Percentiles rank a stretch among this genome's conserved stretches.
These are phyloP conservation scores for Candida sp. DNA, from an alignment of 1,139 yeast genomes.

Conservation along the genomic window DNA sequence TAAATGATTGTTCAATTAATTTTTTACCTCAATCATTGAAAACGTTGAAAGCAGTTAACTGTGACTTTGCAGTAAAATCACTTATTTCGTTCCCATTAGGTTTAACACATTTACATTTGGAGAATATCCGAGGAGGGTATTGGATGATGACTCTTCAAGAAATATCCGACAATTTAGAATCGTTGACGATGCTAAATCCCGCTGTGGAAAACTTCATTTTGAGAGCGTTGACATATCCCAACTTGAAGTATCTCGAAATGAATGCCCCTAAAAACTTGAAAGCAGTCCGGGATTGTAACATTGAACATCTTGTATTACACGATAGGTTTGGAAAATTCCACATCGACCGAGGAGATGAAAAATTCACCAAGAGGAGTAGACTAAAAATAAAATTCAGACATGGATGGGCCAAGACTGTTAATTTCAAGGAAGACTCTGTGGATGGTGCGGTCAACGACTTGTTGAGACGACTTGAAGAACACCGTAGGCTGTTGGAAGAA, in stretches of 20 bases:
- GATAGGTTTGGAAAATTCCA: neutral
- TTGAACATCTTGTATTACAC: neutral
- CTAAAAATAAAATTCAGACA: too few species aligned
- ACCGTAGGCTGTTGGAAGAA: too few species aligned
- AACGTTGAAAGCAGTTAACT: neutral
- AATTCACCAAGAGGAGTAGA: too few species aligned
- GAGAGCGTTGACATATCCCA: neutral
- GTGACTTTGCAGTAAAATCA: neutral
- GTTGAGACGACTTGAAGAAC: too few species aligned
- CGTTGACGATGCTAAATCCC: neutral
- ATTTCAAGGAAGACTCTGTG: too few species aligned
- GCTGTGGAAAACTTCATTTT: neutral
- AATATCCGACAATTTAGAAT: neutral
- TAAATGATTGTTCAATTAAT: neutral
- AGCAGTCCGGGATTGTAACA: neutral
- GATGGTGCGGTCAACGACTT: too few species aligned
- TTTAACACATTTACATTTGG: neutral
- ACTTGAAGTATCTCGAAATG: neutral
- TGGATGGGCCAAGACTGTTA: too few species aligned
- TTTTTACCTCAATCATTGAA: neutral
- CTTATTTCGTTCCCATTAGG: neutral
- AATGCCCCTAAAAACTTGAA: neutral
- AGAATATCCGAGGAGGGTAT: neutral
- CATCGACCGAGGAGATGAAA: neutral
- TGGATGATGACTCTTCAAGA: neutral